Evolutionary conservation across 306 rosid genomes (phyloP).

Genomic region (Lotus japonicus): DNA sequence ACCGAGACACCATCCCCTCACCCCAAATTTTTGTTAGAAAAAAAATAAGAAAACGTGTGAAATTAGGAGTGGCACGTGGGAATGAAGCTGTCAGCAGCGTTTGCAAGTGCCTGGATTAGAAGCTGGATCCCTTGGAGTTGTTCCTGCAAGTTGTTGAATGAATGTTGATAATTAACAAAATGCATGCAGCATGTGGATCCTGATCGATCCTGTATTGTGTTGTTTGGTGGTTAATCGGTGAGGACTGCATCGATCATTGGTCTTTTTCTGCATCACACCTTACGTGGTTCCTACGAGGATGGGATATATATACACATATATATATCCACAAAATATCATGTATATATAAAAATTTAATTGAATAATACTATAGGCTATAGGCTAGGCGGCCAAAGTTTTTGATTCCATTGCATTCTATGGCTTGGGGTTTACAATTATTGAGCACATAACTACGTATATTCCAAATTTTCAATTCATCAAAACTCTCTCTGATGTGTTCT

Average conservation of each 20-base stretch:
- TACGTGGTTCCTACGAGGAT: constrained; percentile 41
- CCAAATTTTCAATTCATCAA: too few species aligned
- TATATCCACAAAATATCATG: not conserved
- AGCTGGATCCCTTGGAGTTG: too few species aligned
- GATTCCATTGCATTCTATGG: not conserved
- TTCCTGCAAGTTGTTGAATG: constrained; percentile 7
- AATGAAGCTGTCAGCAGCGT: constrained; percentile 27
- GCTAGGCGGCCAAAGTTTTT: not conserved
- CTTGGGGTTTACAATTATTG: not conserved
- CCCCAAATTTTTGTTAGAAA: too few species aligned
- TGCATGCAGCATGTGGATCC: not conserved
- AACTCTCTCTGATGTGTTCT: too few species aligned
- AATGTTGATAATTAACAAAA: not conserved
- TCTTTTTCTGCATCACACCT: constrained; percentile 9
- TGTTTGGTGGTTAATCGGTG: not conserved
- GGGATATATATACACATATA: not conserved
- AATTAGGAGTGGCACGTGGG: constrained; percentile 9
- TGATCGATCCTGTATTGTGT: not conserved
- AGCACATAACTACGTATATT: too few species aligned
- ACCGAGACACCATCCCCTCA: too few species aligned
- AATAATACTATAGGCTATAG: too few species aligned
- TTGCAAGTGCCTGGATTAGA: not conserved
- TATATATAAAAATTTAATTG: too few species aligned
- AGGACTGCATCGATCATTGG: too few species aligned
- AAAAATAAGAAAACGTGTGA: not conserved